Conservation (phyloP, 2,329 filamentous ascomycete genomes). For the Macrophomina phaseolina region DNA sequence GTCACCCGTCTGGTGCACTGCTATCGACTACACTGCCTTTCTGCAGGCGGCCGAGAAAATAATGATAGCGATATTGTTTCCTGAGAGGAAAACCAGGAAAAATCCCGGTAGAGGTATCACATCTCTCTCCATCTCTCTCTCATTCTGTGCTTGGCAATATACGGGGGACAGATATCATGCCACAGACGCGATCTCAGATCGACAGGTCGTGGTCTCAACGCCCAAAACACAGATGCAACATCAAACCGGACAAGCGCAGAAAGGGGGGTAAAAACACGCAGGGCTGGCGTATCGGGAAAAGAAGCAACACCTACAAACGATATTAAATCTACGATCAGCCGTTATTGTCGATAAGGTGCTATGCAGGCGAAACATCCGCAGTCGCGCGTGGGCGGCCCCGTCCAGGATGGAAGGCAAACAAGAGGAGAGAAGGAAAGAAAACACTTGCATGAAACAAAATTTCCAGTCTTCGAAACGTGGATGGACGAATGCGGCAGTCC, state of each 20-base stretch:
- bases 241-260: background rate
- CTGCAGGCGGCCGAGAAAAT: background rate
- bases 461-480: background rate
- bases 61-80: background rate
- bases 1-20: slow-evolving; percentile 5
- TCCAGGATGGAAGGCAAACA: background rate
- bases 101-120: background rate
- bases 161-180: background rate
- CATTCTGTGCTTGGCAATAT: background rate
- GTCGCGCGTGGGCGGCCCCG: background rate
- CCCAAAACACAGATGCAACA: background rate
- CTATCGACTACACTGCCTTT: background rate
- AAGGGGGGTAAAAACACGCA: background rate
- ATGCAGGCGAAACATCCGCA: slow-evolving; percentile 8
- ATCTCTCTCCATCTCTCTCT: background rate
- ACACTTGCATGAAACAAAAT: background rate
- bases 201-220: background rate
- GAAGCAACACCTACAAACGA: background rate
- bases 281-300: background rate
- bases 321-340: background rate
- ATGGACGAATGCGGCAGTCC: background rate
- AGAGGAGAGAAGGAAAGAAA: background rate
- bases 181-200: background rate
- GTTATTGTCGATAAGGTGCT: background rate
- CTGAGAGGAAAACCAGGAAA: background rate